Evolutionary conservation across 331 rosid genomes (phyloP).

Genomic region (Acacia concinna): DNA sequence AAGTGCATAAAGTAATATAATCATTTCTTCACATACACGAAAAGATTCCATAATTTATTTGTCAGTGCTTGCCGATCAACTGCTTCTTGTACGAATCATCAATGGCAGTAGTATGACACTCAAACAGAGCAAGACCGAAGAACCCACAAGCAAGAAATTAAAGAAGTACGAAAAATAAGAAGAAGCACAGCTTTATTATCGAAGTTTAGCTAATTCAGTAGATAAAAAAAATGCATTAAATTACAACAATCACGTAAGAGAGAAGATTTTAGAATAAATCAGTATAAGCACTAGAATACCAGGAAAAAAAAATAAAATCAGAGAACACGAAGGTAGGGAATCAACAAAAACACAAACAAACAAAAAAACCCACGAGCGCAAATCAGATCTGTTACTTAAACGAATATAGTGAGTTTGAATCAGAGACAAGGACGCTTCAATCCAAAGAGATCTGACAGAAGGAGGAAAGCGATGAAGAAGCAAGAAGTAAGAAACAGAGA

Average conservation of each 20-base stretch:
- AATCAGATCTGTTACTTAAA: slow-evolving; percentile 46
- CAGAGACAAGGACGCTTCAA: not conserved
- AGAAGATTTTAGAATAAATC: not conserved
- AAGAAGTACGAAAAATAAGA: not conserved
- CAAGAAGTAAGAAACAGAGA: not conserved
- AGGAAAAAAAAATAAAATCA: not conserved
- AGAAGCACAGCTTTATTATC: not conserved
- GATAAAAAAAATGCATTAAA: slow-evolving; percentile 9
- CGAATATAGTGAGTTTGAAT: not conserved
- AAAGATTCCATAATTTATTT: slow-evolving; percentile 36
- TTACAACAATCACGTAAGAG: not conserved
- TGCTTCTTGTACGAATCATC: slow-evolving; percentile 34
- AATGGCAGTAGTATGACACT: slow-evolving; percentile 5
- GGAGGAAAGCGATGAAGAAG: not conserved
- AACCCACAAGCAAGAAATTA: not conserved
- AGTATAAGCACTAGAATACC: not conserved
- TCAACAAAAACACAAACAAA: not conserved
- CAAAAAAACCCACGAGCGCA: not conserved
- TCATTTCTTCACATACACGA: slow-evolving; percentile 36
- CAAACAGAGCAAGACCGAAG: slow-evolving; percentile 5
- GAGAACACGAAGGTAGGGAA: slow-evolving; percentile 11
- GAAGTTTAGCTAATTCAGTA: slow-evolving; percentile 13
- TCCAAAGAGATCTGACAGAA: slow-evolving; percentile 22
- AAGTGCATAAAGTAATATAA: slow-evolving; percentile 30
- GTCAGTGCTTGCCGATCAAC: slow-evolving; percentile 32